Evolutionary conservation across 1,139 yeast genomes (phyloP), one percentile per base, ranked within the genome.

Genomic region (Zygosaccharomyces pseudobailii): DNA sequence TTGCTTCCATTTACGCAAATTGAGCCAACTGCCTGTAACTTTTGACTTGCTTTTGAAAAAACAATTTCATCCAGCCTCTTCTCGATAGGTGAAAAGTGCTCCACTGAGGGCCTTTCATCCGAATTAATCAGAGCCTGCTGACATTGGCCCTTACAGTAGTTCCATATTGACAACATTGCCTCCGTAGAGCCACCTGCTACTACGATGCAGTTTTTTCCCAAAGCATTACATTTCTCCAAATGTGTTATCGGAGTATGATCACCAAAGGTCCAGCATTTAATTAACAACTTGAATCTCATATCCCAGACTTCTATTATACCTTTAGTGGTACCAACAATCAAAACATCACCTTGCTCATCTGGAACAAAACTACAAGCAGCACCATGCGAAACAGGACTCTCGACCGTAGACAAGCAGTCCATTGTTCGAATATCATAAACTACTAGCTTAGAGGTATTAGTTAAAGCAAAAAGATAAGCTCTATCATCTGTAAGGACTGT

Each of bases 271-370:
- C 89, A 86, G 1, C 83, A 71, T 51, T 78, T 82, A 25, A 87
- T 70, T 40, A 78, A 68, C 0, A 84, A 55, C 34, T 73, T 73
- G 62, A 88, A 87, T 46, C 96, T 71, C 37, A 86, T 57, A 65
- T 90, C 97, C 95, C 96, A 89, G 20, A 92, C 65, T 52, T 80
- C 80, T 28, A 92, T 63, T 0, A 82, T 69, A 1, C 97, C 97
- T 39, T 75, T 76, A 1, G 78, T 71, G 0, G 97, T 87, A 0
- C 96, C 97, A 3, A 84, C 62, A 4, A 88, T 63, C 3, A 86
- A 58, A 90, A 96, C 87, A 6, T 69, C 64, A 38, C 71, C 71
- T 20, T 72, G 66, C 0, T 67, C 66, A 50, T 83, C 86, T n/a
- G 84, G 66, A 1, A 79, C 73, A 56, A 88, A 77, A 21, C 83